Percentiles rank a stretch among this genome's conserved stretches.
phyloP scores from a whole-genome alignment of 225 moss, liverwort and hornwort genomes.

The Thuidium tamariscinum region DNA sequence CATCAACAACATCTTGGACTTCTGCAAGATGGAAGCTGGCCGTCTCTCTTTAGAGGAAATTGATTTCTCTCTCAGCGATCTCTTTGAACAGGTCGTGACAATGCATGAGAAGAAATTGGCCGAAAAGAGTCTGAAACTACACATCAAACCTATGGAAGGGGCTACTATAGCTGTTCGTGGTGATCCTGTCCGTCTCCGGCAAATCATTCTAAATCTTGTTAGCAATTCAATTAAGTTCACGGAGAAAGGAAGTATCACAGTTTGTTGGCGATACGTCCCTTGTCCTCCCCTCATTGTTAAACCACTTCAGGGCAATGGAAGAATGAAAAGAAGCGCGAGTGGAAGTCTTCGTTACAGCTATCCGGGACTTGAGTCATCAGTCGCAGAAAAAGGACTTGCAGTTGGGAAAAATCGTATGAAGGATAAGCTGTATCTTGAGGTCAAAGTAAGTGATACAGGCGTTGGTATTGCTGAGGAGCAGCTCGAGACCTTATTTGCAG shows the following conservation, averaged over 20 bases:
- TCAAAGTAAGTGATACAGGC: slow-evolving; percentile 69
- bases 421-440: slow-evolving; percentile 63
- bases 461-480: slow-evolving; percentile 76
- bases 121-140: slow-evolving; percentile 49
- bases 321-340: slow-evolving; percentile 41
- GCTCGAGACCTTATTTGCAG: slow-evolving; percentile 50
- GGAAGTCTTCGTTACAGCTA: not conserved
- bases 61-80: slow-evolving; percentile 68
- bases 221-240: slow-evolving; percentile 87
- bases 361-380: not conserved
- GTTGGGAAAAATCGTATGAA: slow-evolving; percentile 2
- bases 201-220: slow-evolving; percentile 65
- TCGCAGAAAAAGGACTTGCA: not conserved
- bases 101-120: slow-evolving; percentile 53
- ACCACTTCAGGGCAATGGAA: not conserved
- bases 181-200: slow-evolving; percentile 89
- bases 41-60: slow-evolving; percentile 80
- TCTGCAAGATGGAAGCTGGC: slow-evolving; percentile 88
- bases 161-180: slow-evolving; percentile 54
- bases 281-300: slow-evolving; percentile 14
- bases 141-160: slow-evolving; percentile 15
- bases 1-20: slow-evolving; percentile 90
- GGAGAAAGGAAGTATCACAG: slow-evolving; percentile 35
- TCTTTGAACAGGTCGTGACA: slow-evolving; percentile 60
- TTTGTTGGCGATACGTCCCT: slow-evolving; percentile 59